phyloP scores from a whole-genome alignment of 129 eudicot species.

The Arctium minus region DNA sequence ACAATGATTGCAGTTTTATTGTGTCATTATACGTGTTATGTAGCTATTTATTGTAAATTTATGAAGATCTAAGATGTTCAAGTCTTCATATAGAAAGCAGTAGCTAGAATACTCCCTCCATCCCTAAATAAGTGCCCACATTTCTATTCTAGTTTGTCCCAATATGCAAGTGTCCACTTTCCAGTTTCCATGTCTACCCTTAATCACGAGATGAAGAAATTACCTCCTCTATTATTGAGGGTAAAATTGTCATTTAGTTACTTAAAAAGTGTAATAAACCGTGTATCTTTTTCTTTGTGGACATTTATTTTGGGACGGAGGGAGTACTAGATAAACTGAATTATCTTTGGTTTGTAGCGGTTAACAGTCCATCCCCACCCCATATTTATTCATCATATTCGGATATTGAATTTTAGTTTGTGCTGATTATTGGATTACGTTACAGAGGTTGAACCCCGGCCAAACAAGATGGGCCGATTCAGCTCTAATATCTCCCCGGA shows the following conservation, averaged over 20 bases:
- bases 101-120: background rate
- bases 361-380: background rate
- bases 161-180: background rate
- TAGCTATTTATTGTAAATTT: background rate
- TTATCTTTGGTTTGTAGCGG: background rate
- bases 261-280: background rate
- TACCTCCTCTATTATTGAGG: background rate
- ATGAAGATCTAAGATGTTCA: background rate
- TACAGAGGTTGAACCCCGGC: constrained; percentile 57
- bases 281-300: background rate
- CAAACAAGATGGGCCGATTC: constrained; percentile 55
- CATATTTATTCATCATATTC: background rate
- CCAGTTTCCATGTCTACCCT: background rate
- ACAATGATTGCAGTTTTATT: background rate
- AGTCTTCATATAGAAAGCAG: constrained; percentile 1
- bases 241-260: background rate
- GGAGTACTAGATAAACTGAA: background rate
- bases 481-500: constrained; percentile 37
- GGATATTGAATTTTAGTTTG: constrained; percentile 35
- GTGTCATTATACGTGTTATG: background rate
- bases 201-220: background rate
- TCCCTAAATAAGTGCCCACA: background rate
- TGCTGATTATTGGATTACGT: constrained; percentile 24
- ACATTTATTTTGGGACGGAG: background rate
- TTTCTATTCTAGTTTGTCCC: background rate